These are phyloP conservation scores for Neurospora sublineolata DNA, from an alignment of 495 filamentous ascomycete species.

Conservation along the genomic window DNA sequence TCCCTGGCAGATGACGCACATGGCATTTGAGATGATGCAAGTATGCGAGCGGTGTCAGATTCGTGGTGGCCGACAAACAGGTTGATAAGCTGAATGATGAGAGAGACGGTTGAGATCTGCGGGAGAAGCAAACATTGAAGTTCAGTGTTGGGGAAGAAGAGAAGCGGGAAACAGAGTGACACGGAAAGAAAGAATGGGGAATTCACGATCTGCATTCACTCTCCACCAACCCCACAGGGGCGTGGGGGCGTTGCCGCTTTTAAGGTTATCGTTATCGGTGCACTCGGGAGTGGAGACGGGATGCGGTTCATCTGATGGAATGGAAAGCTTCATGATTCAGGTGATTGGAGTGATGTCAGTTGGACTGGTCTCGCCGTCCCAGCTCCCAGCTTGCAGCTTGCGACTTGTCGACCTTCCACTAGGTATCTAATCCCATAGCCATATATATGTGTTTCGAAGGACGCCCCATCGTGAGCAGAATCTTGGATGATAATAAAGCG, in stretches of 20 bases:
- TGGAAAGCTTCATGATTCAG: background rate
- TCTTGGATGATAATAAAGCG: background rate
- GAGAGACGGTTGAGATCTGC: background rate
- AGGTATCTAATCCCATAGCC: background rate
- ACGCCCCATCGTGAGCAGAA: background rate
- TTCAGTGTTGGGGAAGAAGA: background rate
- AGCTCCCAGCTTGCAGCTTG: background rate
- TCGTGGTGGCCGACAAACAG: background rate
- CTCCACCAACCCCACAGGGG: background rate
- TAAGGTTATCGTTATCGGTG: background rate
- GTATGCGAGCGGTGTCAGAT: background rate
- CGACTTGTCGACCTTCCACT: background rate
- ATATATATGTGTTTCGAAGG: background rate
- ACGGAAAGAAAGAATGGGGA: background rate
- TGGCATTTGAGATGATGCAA: background rate
- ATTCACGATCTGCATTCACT: background rate
- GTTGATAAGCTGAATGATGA: background rate
- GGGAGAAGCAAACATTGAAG: background rate
- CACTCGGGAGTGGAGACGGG: background rate
- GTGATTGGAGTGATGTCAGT: background rate
- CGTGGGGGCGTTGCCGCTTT: background rate
- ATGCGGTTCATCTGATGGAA: background rate
- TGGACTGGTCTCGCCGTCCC: background rate
- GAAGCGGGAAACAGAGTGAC: background rate
- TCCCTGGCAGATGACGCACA: background rate